Evolutionary conservation across 495 filamentous ascomycete genomes (phyloP), one percentile per base, ranked within the genome.

Genomic region (Hypomontagnella submonticulosa): DNA sequence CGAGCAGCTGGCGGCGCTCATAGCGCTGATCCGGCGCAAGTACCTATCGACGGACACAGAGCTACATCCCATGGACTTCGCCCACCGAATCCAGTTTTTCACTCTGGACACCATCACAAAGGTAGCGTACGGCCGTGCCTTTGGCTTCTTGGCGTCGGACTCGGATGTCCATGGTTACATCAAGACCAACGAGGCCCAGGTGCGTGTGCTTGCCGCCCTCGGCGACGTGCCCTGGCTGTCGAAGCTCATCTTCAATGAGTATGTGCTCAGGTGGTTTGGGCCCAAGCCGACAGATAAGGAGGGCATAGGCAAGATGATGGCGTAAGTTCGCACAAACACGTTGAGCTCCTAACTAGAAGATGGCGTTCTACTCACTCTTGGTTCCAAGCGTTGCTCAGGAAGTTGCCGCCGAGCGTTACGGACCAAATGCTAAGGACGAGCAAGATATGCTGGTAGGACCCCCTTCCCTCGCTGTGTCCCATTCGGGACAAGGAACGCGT

Each of bases 41-140:
- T 83, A 83, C 62, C 33, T 79, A 10, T 78, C 78, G 6, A 70
- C 71, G 0, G 60, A 71, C 13, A 34, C 50, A 3, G 59, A 71
- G 8, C 66, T 66, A 41, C 53, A 63, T 16, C 72, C 75, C 2
- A 40, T 81, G 12, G 80, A 83, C 53, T 71, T 84, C 38, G 75
- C 69, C 1, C 56, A 47, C 9, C 67, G 74, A 3, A 72, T 73
- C 2, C 74, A 77, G 27, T 83, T 67, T 66, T 80, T 83, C 59
- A 81, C 80, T 0, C 55, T 83, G 3, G 82, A 84, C 53, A 71
- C 75, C 13, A 81, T 83, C 48, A 75, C 77, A 4, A 75, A 73
- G 42, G 55, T 82, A 11, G 73, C 86, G 69, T 79, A 80, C 61
- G 63, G 88, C 66, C 50, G 86, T 61, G 53, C 76, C 63, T 77